Percentiles rank a stretch among this genome's conserved stretches.
Evolutionary conservation across 768 basidiomycete species (phyloP).

Genomic region (Cystofilobasidium ferigula): DNA sequence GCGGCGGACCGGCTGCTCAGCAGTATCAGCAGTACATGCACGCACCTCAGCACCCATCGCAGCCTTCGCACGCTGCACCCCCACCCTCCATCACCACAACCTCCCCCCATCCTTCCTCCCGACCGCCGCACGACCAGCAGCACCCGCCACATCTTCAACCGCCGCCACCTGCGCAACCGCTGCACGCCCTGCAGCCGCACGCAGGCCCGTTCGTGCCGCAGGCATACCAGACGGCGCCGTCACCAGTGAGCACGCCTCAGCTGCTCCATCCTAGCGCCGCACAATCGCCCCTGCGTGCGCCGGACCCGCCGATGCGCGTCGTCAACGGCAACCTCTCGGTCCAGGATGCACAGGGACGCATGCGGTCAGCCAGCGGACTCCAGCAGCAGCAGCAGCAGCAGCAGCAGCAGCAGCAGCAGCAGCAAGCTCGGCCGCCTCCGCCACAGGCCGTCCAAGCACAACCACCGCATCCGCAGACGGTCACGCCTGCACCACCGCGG

Average conservation of each 20-base stretch:
- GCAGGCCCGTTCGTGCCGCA: background rate
- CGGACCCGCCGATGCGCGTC: background rate
- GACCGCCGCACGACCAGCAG: background rate
- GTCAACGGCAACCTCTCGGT: background rate
- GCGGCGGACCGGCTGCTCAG: background rate
- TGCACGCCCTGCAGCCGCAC: background rate
- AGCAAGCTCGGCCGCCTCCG: background rate
- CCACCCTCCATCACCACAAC: constrained; percentile 1
- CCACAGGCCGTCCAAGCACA: background rate
- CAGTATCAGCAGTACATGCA: background rate
- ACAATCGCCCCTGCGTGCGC: background rate
- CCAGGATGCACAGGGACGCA: background rate
- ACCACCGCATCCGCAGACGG: background rate
- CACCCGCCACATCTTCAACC: background rate
- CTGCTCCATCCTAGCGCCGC: background rate
- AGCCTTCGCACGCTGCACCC: background rate
- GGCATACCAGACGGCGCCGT: background rate
- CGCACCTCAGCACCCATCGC: background rate
- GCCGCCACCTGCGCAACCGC: background rate
- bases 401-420: constrained; percentile 6
- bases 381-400: background rate
- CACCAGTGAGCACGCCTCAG: background rate
- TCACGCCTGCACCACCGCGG: background rate
- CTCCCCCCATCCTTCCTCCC: background rate
- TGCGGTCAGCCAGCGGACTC: background rate